Base-by-base conservation (phyloP, 257 asterid species). In the Petunia axillaris region DNA sequence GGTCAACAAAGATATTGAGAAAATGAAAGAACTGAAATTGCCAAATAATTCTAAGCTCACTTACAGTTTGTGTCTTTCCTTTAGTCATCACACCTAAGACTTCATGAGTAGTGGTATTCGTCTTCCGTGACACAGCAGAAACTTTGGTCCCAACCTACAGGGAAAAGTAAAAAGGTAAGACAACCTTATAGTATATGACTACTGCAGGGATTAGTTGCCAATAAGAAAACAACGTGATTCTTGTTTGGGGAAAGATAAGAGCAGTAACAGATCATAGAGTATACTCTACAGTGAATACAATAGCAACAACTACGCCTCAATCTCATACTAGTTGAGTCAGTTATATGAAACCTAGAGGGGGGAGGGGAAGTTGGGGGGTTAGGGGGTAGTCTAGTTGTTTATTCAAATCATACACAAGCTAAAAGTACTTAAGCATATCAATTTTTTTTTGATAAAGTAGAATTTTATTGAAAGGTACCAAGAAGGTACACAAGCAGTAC, bases 81-180 rank as follows among this genome's bases (percentile, higher is more conserved):
- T 86, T 89, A 10, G 94, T 95, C 90, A 89, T 71, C 82, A 95
- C 96, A 75, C 99, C 99, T 86, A 95, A 83, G 79, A 93, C 97
- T 86, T 95, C 97, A 64, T 92, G 92, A 41, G 94, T 90, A 52
- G 98, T 95, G 10, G 99, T 93, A 82, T 93, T 89, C 15, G 77
- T 82, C 91, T 95, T 95, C 91, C 99, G 82, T 11, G 98, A 95
- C 83, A 95, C 99, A 76, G 97, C 99, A 38, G 98, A 88, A 81
- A 95, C 97, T 83, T 93, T 95, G 74, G 90, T 88, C 85, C 97
- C 99, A 88, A 93, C 97, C 99, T 95, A 80, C 66, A 71, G 35
- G n/a, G n/a, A 71, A 71, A 71, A 35, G 35, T 8, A 71, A 71
- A 71, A 13, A 2, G 44, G 39, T 50, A 52, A 52, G 57, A 52